Base-by-base conservation (phyloP, 257 asterid genomes). In the Gynochthodes officinalis region DNA sequence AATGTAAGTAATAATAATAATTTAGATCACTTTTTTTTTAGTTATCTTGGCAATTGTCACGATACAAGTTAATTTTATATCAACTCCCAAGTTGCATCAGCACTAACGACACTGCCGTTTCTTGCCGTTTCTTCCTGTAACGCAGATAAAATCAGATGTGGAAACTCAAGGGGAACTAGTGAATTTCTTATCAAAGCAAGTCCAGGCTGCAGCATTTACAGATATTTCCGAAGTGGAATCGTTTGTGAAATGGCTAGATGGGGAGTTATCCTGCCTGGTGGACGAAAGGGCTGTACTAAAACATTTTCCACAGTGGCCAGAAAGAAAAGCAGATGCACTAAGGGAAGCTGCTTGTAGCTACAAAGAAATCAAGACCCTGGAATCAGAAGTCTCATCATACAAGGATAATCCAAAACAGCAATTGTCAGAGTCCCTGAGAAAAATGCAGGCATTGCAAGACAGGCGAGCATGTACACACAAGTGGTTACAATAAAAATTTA, bases 261-360 rank as follows among this genome's bases (percentile, higher is more conserved):
- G 93, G 50, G 91, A 92, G 71, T 81, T 92, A 48, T 88, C 96
- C 35, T 80, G 84, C 79, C 78, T 92, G 88, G 98, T 92, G 37
- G 98, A 92, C 63, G 98, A 92, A 75, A 90, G 98, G 83, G 98
- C 98, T 3, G 97, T 92, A 14, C 73, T 92, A 80, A 92, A 92
- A 74, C 97, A 89, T 76, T 92, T 92, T 44, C 85, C 80, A 0
- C 81, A 84, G 67, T 92, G 98, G 98, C 98, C 98, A 4, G 97
- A 92, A 62, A 81, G 85, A 75, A 92, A 87, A 80, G 96, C 96
- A 0, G 98, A 92, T 76, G 94, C 97, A 12, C 72, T 90, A n/a
- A 67, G 98, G 78, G 98, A 92, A 80, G 96, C 96, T 32, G 97
- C 96, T 30, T 90, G 91, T 61, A 93, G 94, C 63, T 92, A 87